Conservation (phyloP, 352 stramenopile genomes). For the Pythium rhizo-oryzae region DNA sequence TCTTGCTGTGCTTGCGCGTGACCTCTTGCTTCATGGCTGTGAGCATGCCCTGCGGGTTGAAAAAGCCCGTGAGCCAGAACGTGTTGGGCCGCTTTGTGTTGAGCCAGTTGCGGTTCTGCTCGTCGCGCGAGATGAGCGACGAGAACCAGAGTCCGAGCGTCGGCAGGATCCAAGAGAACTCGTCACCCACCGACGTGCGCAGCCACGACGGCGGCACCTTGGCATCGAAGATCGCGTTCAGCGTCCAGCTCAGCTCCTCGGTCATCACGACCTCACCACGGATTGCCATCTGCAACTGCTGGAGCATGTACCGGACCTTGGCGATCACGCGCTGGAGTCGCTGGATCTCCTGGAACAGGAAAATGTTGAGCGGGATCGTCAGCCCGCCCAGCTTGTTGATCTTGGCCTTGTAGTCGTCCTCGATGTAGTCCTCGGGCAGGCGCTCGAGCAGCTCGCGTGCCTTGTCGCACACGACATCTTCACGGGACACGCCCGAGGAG, state of each 20-base stretch:
- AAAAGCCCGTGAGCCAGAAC: constrained; percentile 98
- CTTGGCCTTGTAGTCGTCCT: constrained; percentile 98
- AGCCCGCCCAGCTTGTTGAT: constrained; percentile 97
- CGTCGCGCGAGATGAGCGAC: constrained; percentile 94
- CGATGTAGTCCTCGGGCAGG: constrained; percentile 96
- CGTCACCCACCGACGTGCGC: constrained; percentile 95
- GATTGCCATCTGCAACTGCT: constrained; percentile 97
- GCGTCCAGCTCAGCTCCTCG: constrained; percentile 93
- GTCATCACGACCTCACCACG: constrained; percentile 99
- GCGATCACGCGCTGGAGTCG: constrained; percentile 95
- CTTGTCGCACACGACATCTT: constrained; percentile 97
- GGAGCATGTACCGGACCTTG: constrained; percentile 96
- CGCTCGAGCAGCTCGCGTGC: constrained; percentile 93
- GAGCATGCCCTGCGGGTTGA: constrained; percentile 98
- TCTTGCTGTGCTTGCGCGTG: constrained; percentile 95
- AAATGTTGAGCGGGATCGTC: constrained; percentile 97
- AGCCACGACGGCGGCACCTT: constrained; percentile 96
- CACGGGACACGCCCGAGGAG: constrained; percentile 87
- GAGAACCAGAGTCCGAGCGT: constrained; percentile 98
- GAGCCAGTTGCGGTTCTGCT: constrained; percentile 97
- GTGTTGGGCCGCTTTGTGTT: constrained; percentile 94
- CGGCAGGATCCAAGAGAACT: constrained; percentile 97
- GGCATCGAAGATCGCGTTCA: constrained; percentile 97
- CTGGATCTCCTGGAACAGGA: constrained; percentile 99
- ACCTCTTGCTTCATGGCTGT: constrained; percentile 99